Conservation (phyloP, 2,329 filamentous ascomycete species). For the Colletotrichum brevisporum region DNA sequence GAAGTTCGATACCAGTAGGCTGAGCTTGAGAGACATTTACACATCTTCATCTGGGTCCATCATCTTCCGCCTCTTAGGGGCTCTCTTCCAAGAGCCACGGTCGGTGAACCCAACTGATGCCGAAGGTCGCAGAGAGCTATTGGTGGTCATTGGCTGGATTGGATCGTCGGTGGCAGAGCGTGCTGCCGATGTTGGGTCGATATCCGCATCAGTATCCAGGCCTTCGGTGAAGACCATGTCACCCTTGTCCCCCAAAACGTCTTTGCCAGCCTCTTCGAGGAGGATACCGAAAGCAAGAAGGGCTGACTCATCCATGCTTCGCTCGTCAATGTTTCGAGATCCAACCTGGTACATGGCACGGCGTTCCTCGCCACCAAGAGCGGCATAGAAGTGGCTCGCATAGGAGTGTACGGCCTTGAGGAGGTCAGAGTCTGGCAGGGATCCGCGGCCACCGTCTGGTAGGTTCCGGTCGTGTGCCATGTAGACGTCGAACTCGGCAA, state of each 20-base stretch:
- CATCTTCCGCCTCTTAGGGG: constrained; percentile 38
- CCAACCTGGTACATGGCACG: constrained; percentile 38
- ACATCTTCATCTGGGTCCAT: constrained; percentile 28
- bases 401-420: constrained; percentile 79
- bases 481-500: constrained; percentile 80
- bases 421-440: constrained; percentile 78
- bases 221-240: constrained; percentile 81
- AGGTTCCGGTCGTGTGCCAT: constrained; percentile 72
- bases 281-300: constrained; percentile 82
- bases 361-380: constrained; percentile 47
- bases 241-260: constrained; percentile 73
- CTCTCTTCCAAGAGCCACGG: constrained; percentile 37
- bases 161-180: not conserved
- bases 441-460: constrained; percentile 58
- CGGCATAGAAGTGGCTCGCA: constrained; percentile 75
- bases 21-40: constrained; percentile 5
- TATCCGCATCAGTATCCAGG: constrained; percentile 45
- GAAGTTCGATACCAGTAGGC: not conserved
- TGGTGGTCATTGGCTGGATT: not conserved
- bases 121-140: not conserved
- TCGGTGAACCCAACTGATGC: constrained; percentile 26
- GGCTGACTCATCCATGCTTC: constrained; percentile 84
- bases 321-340: constrained; percentile 59
- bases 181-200: constrained; percentile 1
- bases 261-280: constrained; percentile 77